phyloP scores from a whole-genome alignment of 192 early-diverging fungal species.

The Jimgerdemannia lactiflua region DNA sequence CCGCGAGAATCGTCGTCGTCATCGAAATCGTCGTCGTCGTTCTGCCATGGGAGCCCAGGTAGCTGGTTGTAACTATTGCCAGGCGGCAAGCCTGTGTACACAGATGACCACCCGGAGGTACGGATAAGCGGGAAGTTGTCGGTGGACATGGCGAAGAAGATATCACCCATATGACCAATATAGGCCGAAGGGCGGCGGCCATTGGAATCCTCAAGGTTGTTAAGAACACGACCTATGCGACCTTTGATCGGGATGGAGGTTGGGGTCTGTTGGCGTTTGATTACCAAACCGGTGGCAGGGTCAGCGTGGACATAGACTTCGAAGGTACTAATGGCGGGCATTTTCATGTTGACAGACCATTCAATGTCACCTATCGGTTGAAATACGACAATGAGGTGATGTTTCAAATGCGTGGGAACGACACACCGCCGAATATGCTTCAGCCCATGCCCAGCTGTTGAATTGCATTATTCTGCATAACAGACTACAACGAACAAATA shows the following conservation, averaged over 20 bases:
- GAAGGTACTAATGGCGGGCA: slow-evolving; percentile 52
- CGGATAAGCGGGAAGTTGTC: slow-evolving; percentile 65
- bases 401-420: too few species aligned
- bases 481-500: neutral
- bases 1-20: slow-evolving; percentile 20
- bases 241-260: slow-evolving; percentile 9
- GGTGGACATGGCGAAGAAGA: slow-evolving; percentile 64
- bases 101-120: slow-evolving; percentile 32
- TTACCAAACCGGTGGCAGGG: slow-evolving; percentile 16
- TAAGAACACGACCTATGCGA: slow-evolving; percentile 26
- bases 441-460: too few species aligned
- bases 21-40: slow-evolving; percentile 4
- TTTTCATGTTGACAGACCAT: slow-evolving; percentile 51
- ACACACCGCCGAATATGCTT: too few species aligned
- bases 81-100: slow-evolving; percentile 17
- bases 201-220: slow-evolving; percentile 22
- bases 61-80: slow-evolving; percentile 29
- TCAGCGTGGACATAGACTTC: slow-evolving; percentile 43
- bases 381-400: neutral
- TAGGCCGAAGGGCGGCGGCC: slow-evolving; percentile 47
- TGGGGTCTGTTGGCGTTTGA: slow-evolving; percentile 21
- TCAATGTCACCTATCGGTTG: slow-evolving; percentile 31
- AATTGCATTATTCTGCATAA: too few species aligned
- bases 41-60: slow-evolving; percentile 1
- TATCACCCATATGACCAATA: slow-evolving; percentile 61